These are phyloP conservation scores for Colletotrichum phormii DNA, from an alignment of 2,329 filamentous ascomycete genomes.

Conservation along the genomic window DNA sequence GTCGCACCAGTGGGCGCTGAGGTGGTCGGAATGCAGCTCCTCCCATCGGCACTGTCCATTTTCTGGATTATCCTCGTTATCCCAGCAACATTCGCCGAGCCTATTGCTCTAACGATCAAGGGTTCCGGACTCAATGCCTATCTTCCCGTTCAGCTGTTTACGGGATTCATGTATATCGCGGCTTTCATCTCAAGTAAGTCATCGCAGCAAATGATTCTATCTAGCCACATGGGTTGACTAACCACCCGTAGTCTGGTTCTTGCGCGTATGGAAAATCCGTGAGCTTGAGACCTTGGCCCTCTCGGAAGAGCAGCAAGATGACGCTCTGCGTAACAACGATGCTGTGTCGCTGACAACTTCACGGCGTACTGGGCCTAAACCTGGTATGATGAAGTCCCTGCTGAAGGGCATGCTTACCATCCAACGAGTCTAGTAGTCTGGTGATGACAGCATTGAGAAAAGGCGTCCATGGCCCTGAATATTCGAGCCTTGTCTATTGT, in stretches of 20 bases:
- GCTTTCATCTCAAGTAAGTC: constrained; percentile 59
- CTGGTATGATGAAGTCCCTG: background rate
- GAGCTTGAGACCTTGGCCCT: constrained; percentile 28
- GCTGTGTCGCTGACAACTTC: constrained; percentile 17
- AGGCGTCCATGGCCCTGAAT: background rate
- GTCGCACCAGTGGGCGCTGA: constrained; percentile 78
- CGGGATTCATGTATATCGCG: constrained; percentile 69
- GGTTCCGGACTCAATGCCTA: constrained; percentile 57
- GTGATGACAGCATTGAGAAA: rapidly evolving
- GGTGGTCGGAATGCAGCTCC: constrained; percentile 75
- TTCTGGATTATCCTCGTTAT: constrained; percentile 78
- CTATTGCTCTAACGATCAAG: constrained; percentile 70
- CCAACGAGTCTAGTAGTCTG: constrained; percentile 23
- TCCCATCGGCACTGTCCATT: constrained; percentile 76
- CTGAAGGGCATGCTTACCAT: constrained; percentile 14
- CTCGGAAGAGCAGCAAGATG: background rate
- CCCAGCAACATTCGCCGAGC: constrained; percentile 76
- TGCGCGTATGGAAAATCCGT: constrained; percentile 36
- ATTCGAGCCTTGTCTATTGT: background rate
- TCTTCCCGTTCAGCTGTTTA: constrained; percentile 67
- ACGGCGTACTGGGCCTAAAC: constrained; percentile 4
- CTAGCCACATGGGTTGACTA: background rate
- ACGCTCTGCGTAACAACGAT: constrained; percentile 13
- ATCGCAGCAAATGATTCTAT: rapidly evolving
- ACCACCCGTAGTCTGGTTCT: constrained; percentile 29